Evolutionary conservation across 1,284 basidiomycete species (phyloP), one percentile per base, ranked within the genome.

Genomic region (Leccinum olivaceoglutinosum): DNA sequence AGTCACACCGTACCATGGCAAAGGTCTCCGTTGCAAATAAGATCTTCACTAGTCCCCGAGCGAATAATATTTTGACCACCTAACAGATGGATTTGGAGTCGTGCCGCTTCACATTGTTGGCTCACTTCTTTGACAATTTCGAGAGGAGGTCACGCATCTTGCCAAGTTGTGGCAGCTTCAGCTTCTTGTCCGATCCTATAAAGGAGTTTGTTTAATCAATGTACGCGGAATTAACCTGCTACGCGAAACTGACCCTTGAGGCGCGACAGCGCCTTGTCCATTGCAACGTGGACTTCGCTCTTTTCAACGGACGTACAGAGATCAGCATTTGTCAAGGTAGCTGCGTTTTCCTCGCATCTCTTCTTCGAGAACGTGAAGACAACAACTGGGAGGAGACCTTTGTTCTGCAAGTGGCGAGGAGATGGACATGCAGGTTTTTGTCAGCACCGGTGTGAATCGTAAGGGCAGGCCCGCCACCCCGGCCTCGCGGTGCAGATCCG

Each of bases 21-120:
- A 99, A 99, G 0, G 97, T 99, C 77, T 99, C 97, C 0, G 97
- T 99, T 0, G 97, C 97, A 73, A 99, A 99, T 10, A 99, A 79
- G 16, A 98, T 89, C 77, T 99, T 99, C 64, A 99, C 96, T 46
- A 99, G 81, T 25, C 97, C 97, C 41, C 95, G 87, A 9, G 95
- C 92, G 73, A 99, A 99, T 16, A 99, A 82, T 53, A 99, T 90
- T 75, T 99, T 96, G 16, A 99, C 96, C 9, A 97, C 87, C 92
- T 96, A 59, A n/a, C 39, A 36, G 4, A 29, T 58, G 14, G 11
- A 58, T 65, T 14, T 65, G 51, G 38, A 25, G 39, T 10, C 7
- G 54, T 57, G 25, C 46, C 36, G 18, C 3, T 11, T 32, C 14
- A 58, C 36, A 58, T 51, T 46, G 12, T 12, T 67, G 10, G 4